Evolutionary conservation across 1,284 basidiomycete genomes (phyloP).

Genomic region (Rhodotorula sp.): DNA sequence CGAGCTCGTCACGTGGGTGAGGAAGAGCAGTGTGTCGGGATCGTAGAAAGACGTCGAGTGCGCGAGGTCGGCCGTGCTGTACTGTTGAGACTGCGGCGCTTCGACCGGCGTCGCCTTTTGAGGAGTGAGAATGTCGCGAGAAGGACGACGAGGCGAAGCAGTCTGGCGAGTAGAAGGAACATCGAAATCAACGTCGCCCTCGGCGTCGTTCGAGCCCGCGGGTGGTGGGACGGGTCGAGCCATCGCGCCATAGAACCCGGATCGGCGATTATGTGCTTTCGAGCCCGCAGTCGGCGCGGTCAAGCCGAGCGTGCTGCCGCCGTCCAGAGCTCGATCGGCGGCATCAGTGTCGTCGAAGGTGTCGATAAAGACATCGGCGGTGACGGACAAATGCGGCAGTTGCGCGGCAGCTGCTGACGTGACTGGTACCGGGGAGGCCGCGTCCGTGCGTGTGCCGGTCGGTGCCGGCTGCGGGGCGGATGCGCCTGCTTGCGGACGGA

Average conservation of each 20-base stretch:
- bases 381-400: too few species aligned
- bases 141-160: background rate
- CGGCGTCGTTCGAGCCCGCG: background rate
- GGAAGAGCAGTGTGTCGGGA: constrained; percentile 64
- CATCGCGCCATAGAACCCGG: constrained; percentile 44
- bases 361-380: too few species aligned
- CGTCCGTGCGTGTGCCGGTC: too few species aligned
- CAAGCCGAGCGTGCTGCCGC: background rate
- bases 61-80: constrained; percentile 18
- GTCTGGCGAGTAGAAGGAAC: background rate
- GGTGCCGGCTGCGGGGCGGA: too few species aligned
- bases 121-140: background rate
- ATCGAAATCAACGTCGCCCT: background rate
- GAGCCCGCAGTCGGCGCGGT: constrained; percentile 5
- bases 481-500: too few species aligned
- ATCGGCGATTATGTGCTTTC: constrained; percentile 37
- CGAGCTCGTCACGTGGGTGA: constrained; percentile 47
- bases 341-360: too few species aligned
- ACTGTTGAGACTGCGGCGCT: background rate
- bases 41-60: constrained; percentile 63
- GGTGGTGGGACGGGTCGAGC: constrained; percentile 5
- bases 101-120: background rate
- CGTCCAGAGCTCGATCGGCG: background rate
- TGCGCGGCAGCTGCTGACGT: too few species aligned
- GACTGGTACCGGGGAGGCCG: too few species aligned